Evolutionary conservation across 1,284 basidiomycete species (phyloP).

Genomic region (Fereydounia khargensis): DNA sequence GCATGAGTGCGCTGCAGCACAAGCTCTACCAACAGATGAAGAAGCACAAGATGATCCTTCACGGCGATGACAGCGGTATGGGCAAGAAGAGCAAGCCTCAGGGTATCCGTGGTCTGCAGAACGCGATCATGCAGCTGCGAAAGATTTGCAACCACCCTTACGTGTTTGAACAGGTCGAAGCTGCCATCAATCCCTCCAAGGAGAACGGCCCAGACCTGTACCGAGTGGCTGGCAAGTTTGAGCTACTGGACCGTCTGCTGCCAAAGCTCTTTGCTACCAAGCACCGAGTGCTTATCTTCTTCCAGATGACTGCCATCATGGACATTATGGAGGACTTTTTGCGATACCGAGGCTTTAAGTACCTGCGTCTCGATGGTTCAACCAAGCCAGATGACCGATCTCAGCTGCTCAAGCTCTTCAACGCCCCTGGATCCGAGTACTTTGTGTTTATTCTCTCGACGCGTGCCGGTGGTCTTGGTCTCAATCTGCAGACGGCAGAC

Average conservation of each 20-base stretch:
- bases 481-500: conserved; percentile 97
- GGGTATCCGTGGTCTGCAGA: conserved; percentile 68
- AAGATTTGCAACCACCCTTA: conserved; percentile 87
- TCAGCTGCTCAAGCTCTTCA: conserved; percentile 83
- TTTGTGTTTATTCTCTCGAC: conserved; percentile 85
- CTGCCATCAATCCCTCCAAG: conserved; percentile 79
- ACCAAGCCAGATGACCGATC: conserved; percentile 98
- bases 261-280: conserved; percentile 91
- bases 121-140: conserved; percentile 97
- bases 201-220: conserved; percentile 76
- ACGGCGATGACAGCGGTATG: conserved; percentile 49
- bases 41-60: conserved; percentile 81
- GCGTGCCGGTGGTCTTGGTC: conserved; percentile 91
- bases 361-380: conserved; percentile 92
- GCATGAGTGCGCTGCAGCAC: conserved; percentile 90
- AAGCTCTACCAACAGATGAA: conserved; percentile 98
- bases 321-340: conserved; percentile 99
- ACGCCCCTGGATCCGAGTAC: conserved; percentile 83
- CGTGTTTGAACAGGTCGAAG: conserved; percentile 92
- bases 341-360: conserved; percentile 82
- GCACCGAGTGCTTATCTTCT: conserved; percentile 96
- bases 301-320: conserved; percentile 99
- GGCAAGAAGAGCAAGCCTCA: conserved; percentile 50
- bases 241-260: conserved; percentile 86
- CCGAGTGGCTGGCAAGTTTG: conserved; percentile 89